Conservation (phyloP, 805 yeast genomes). For the Candida chauliodis region DNA sequence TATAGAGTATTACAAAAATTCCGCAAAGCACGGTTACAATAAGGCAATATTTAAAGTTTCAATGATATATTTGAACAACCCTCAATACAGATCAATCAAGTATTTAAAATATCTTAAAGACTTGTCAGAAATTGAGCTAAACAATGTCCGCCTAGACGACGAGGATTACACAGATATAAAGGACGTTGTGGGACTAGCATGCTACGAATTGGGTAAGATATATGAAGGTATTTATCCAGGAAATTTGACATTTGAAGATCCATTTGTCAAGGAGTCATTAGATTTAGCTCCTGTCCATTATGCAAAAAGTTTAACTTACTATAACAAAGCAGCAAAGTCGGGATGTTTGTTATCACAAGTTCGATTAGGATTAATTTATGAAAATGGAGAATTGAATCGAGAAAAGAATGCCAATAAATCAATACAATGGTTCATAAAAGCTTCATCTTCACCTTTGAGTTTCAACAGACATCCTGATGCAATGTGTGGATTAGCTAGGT, state of each 20-base stretch:
- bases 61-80: constrained; percentile 31
- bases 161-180: constrained; percentile 38
- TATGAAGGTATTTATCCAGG: constrained; percentile 46
- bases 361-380: constrained; percentile 40
- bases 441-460: constrained; percentile 35
- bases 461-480: constrained; percentile 43
- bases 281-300: constrained; percentile 41
- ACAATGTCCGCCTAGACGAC: constrained; percentile 29
- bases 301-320: constrained; percentile 38
- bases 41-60: constrained; percentile 42
- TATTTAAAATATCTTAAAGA: constrained; percentile 33
- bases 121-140: constrained; percentile 35
- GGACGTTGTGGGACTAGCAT: constrained; percentile 39
- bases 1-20: constrained; percentile 28
- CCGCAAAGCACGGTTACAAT: constrained; percentile 43
- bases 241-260: constrained; percentile 33
- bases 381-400: constrained; percentile 40
- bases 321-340: constrained; percentile 40
- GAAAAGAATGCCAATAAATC: constrained; percentile 37
- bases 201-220: constrained; percentile 38
- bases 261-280: constrained; percentile 30
- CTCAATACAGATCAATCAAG: constrained; percentile 30
- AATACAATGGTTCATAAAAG: constrained; percentile 43
- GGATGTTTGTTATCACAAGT: constrained; percentile 39
- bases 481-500: constrained; percentile 41